These are phyloP conservation scores for Imleria badia DNA, from an alignment of 768 basidiomycete genomes.

Conservation along the genomic window DNA sequence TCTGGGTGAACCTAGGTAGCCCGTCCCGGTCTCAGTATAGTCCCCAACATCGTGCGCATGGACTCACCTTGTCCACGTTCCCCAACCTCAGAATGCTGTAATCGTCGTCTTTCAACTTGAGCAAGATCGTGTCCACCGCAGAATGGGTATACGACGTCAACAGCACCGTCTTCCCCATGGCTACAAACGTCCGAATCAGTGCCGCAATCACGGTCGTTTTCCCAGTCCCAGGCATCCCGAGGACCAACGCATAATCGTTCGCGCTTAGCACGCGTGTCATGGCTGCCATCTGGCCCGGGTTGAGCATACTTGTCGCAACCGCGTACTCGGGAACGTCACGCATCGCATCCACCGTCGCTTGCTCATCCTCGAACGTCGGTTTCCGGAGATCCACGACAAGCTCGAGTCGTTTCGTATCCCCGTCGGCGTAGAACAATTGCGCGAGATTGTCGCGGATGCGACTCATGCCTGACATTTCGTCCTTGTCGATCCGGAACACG, in stretches of 20 bases:
- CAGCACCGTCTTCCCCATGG: conserved; percentile 81
- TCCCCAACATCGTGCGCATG: neutral
- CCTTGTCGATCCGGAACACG: conserved; percentile 88
- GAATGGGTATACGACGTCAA: conserved; percentile 96
- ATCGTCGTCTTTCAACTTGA: conserved; percentile 70
- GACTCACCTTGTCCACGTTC: conserved; percentile 81
- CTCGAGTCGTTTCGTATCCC: conserved; percentile 62
- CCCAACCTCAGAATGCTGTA: conserved; percentile 84
- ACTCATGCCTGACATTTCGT: conserved; percentile 88
- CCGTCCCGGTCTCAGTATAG: conserved; percentile 3
- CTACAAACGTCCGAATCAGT: conserved; percentile 77
- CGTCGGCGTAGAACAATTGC: conserved; percentile 79
- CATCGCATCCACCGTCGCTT: conserved; percentile 13
- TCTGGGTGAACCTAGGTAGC: conserved; percentile 74
- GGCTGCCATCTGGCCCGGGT: conserved; percentile 69
- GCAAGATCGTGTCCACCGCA: conserved; percentile 94
- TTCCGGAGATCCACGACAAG: conserved; percentile 79
- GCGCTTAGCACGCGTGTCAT: conserved; percentile 74
- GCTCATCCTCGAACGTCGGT: conserved; percentile 58
- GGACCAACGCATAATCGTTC: conserved; percentile 84
- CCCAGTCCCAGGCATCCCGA: conserved; percentile 99
- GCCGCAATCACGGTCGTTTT: conserved; percentile 95
- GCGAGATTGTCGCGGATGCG: conserved; percentile 90
- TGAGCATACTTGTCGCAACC: conserved; percentile 46
- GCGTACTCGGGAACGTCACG: conserved; percentile 31